Percentiles rank a stretch among this genome's conserved stretches.
Conservation (phyloP, 1,284 basidiomycete species). For the Fereydounia khargensis region DNA sequence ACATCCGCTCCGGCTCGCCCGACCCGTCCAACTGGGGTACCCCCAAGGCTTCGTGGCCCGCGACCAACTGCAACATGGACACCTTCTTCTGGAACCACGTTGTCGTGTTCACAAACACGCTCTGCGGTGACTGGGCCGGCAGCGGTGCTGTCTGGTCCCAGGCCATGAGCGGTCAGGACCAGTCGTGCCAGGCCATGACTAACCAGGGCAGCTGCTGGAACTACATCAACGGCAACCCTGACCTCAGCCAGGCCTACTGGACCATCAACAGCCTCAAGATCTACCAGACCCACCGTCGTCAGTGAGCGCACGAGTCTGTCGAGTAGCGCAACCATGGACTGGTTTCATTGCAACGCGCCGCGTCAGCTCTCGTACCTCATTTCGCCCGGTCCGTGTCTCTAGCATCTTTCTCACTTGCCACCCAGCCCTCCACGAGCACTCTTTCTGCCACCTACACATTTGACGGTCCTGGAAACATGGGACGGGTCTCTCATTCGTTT, state of each 20-base stretch:
- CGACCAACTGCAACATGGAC: conserved; percentile 60
- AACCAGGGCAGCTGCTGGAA: conserved; percentile 13
- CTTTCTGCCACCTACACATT: too few species aligned
- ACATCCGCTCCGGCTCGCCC: conserved; percentile 57
- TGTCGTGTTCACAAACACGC: conserved; percentile 35
- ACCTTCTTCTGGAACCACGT: conserved; percentile 58
- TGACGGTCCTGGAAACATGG: too few species aligned
- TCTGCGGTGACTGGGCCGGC: conserved; percentile 40
- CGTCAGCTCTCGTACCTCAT: too few species aligned
- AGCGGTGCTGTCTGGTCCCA: conserved; percentile 23
- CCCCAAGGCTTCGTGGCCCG: conserved; percentile 64
- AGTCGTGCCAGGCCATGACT: conserved; percentile 29
- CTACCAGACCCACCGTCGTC: conserved; percentile 22
- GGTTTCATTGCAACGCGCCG: too few species aligned
- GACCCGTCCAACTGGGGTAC: conserved; percentile 60
- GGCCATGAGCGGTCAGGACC: conserved; percentile 29
- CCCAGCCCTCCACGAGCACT: too few species aligned
- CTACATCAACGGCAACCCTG: conserved; percentile 23
- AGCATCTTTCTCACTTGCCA: too few species aligned
- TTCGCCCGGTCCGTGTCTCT: too few species aligned
- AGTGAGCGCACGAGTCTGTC: background rate
- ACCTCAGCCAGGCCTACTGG: conserved; percentile 36
- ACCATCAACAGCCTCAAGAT: conserved; percentile 41
- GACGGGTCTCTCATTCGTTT: too few species aligned
- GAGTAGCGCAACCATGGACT: too few species aligned